Conservation (phyloP, 441 rosid genomes). For the Pelargonium myrrhifolium region DNA sequence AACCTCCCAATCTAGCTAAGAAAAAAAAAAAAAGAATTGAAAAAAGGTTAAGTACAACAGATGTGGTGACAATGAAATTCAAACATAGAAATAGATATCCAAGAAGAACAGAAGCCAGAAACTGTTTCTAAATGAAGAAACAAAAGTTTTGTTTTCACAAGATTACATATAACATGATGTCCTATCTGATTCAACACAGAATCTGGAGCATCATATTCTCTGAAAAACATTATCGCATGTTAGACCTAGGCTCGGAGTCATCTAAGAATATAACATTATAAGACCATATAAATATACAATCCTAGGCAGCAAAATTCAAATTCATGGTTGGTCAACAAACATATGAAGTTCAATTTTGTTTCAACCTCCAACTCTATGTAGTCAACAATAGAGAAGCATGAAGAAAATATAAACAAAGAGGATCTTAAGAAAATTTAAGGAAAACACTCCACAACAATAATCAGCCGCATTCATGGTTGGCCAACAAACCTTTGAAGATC, state of each 20-base stretch:
- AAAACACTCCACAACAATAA: not conserved
- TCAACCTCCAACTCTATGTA: slow-evolving; percentile 22
- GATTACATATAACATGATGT: slow-evolving; percentile 5
- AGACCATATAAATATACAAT: not conserved
- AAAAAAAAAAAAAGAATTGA: slow-evolving; percentile 10
- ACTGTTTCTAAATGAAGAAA: not conserved
- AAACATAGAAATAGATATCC: slow-evolving; percentile 4
- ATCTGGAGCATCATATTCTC: too few species aligned
- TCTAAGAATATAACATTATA: slow-evolving; percentile 5
- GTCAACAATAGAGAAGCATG: slow-evolving; percentile 15
- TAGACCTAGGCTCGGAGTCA: too few species aligned
- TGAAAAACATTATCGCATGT: too few species aligned
- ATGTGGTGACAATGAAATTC: slow-evolving; percentile 9
- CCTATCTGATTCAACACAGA: not conserved
- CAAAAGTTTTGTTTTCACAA: not conserved
- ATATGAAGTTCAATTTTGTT: slow-evolving; percentile 35
- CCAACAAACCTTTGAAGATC: slow-evolving; percentile 4
- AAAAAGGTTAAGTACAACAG: slow-evolving; percentile 10
- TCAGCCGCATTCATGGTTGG: slow-evolving; percentile 3
- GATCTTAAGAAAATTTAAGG: slow-evolving; percentile 9
- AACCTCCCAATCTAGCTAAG: slow-evolving; percentile 22
- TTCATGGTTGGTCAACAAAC: slow-evolving; percentile 46
- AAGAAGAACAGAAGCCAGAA: too few species aligned
- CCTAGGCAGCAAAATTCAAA: slow-evolving; percentile 14
- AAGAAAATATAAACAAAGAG: not conserved